Percentiles rank a stretch among this genome's conserved stretches.
Evolutionary conservation across 345 rosid genomes (phyloP).

Genomic region (Lepidium sativum): DNA sequence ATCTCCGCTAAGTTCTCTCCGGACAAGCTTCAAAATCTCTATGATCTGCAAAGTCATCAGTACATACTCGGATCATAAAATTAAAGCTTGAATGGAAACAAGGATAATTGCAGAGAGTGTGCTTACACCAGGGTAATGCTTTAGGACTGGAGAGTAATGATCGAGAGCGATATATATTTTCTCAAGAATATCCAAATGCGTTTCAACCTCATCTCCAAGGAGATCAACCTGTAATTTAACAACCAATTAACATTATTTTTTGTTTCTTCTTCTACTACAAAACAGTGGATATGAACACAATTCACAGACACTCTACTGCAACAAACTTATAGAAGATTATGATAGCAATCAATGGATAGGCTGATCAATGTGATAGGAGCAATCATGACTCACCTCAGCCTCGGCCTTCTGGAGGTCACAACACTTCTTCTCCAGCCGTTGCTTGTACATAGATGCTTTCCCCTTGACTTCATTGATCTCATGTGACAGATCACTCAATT

Average conservation of each 20-base stretch:
- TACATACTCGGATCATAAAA: not conserved
- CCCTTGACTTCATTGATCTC: slow-evolving; percentile 35
- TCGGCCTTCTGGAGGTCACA: slow-evolving; percentile 83
- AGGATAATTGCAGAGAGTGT: not conserved
- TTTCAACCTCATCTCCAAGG: slow-evolving; percentile 84
- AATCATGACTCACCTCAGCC: slow-evolving; percentile 54
- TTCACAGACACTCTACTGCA: not conserved
- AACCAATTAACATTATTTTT: not conserved
- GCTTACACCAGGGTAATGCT: slow-evolving; percentile 90
- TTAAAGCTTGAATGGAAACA: not conserved
- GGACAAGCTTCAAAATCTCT: slow-evolving; percentile 75
- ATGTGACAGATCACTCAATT: slow-evolving; percentile 35
- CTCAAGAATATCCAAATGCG: slow-evolving; percentile 64
- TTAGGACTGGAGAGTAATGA: slow-evolving; percentile 82
- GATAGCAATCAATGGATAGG: not conserved
- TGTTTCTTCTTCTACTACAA: not conserved
- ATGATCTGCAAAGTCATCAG: slow-evolving; percentile 46
- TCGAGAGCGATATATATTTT: slow-evolving; percentile 90
- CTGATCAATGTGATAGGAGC: not conserved
- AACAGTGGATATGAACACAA: not conserved
- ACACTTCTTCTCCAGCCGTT: slow-evolving; percentile 45
- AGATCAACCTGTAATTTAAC: slow-evolving; percentile 74
- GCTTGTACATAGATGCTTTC: slow-evolving; percentile 36
- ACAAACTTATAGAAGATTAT: not conserved
- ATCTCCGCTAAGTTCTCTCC: slow-evolving; percentile 72